These are phyloP conservation scores for Prunus dulcis DNA, from an alignment of 306 rosid species.

Conservation along the genomic window DNA sequence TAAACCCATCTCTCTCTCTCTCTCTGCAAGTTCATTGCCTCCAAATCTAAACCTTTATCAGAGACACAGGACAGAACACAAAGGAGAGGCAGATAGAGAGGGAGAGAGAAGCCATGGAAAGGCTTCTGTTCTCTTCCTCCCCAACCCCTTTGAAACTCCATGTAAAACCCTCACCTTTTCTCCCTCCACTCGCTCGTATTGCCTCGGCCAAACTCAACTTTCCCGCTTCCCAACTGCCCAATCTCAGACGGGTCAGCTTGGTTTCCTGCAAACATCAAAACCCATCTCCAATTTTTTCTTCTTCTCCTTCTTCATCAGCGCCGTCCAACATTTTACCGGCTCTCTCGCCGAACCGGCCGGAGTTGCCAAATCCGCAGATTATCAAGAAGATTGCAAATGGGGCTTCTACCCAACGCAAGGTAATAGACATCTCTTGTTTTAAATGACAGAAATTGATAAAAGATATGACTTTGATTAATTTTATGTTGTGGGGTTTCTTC, in stretches of 20 bases:
- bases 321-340: conserved; percentile 18
- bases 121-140: conserved; percentile 76
- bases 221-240: conserved; percentile 26
- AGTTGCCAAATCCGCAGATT: conserved; percentile 29
- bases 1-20: background rate
- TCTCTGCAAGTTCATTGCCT: conserved; percentile 19
- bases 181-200: conserved; percentile 30
- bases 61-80: background rate
- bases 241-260: conserved; percentile 17
- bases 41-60: background rate
- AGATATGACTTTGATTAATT: background rate
- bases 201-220: conserved; percentile 39
- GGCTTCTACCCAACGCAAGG: conserved; percentile 48
- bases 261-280: conserved; percentile 37
- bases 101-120: conserved; percentile 63
- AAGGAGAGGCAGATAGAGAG: conserved; percentile 20
- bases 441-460: background rate
- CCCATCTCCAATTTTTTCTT: conserved; percentile 36
- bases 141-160: conserved; percentile 34
- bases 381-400: conserved; percentile 37
- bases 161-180: conserved; percentile 27
- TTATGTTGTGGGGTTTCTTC: background rate
- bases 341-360: conserved; percentile 22
- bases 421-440: conserved; percentile 9
- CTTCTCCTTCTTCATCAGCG: conserved; percentile 22